phyloP scores from a whole-genome alignment of 345 rosid species.

The Brassica juncea region DNA sequence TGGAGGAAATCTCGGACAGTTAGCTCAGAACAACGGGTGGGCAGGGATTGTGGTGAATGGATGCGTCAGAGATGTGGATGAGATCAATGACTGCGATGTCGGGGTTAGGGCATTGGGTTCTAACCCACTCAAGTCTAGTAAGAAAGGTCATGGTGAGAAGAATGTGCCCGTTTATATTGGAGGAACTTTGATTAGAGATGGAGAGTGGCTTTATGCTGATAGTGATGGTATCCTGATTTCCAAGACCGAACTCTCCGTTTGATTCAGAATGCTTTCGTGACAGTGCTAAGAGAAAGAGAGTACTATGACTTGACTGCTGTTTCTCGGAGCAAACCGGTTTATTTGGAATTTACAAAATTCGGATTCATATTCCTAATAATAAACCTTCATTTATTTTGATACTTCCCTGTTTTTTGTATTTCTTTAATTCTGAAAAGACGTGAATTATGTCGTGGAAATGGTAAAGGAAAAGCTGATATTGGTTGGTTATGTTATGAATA shows the following conservation, averaged over 20 bases:
- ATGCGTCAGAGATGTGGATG: conserved; percentile 85
- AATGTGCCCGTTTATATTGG: conserved; percentile 57
- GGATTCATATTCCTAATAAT: background rate
- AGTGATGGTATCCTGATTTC: conserved; percentile 78
- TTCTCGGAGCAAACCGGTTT: background rate
- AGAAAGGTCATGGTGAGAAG: conserved; percentile 79
- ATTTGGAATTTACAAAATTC: background rate
- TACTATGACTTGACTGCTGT: background rate
- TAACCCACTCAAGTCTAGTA: conserved; percentile 72
- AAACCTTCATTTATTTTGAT: background rate
- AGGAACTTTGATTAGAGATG: conserved; percentile 61
- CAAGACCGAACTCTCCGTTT: conserved; percentile 56
- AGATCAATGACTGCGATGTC: conserved; percentile 70
- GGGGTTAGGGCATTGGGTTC: conserved; percentile 85
- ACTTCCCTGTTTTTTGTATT: background rate
- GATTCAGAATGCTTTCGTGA: conserved; percentile 20
- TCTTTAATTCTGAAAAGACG: background rate
- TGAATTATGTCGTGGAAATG: background rate
- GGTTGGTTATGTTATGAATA: too few species aligned
- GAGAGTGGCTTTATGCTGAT: conserved; percentile 90
- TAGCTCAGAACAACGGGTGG: conserved; percentile 85
- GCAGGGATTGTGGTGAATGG: conserved; percentile 75
- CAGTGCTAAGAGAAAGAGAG: background rate
- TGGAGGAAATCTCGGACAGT: conserved; percentile 74
- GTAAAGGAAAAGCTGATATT: background rate